A percentile compares a stretch with the other conserved stretches of the same genome.
These are phyloP conservation scores for Macrotyloma uniflorum DNA, from an alignment of 306 rosid species.

Conservation along the genomic window DNA sequence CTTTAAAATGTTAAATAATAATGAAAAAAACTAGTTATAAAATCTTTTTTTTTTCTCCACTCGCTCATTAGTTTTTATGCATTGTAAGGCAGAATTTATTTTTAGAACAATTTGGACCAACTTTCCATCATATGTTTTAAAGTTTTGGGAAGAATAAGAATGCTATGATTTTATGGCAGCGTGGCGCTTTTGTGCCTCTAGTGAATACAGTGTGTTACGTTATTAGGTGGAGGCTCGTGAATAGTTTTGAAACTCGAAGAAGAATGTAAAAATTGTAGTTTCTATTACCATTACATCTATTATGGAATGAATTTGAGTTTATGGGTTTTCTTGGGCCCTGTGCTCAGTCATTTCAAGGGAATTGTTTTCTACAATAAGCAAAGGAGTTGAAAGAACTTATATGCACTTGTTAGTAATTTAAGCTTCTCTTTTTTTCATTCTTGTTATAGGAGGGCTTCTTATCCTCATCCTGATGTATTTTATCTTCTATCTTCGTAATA, in stretches of 20 bases:
- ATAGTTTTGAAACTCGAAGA: not conserved
- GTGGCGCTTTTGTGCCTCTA: not conserved
- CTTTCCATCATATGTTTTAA: not conserved
- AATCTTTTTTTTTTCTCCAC: not conserved
- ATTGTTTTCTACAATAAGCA: not conserved
- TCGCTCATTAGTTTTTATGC: not conserved
- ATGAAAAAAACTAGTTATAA: not conserved
- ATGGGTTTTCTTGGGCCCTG: not conserved
- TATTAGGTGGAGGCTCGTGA: not conserved
- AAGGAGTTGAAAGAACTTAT: slow-evolving; percentile 10
- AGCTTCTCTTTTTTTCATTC: not conserved
- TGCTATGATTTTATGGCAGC: not conserved
- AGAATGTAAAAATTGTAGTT: not conserved
- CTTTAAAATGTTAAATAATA: not conserved
- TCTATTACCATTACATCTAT: not conserved
- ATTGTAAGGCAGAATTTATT: not conserved
- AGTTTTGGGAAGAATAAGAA: not conserved
- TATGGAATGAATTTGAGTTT: not conserved
- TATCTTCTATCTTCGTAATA: not conserved
- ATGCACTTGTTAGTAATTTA: not conserved
- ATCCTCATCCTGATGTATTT: slow-evolving; percentile 15
- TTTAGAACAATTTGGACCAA: slow-evolving; percentile 1
- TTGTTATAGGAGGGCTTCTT: not conserved
- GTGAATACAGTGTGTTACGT: not conserved
- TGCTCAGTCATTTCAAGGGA: not conserved